Evolutionary conservation across 1,284 basidiomycete genomes (phyloP), one percentile per base, ranked within the genome.

Genomic region (Papiliotrema fonsecae): DNA sequence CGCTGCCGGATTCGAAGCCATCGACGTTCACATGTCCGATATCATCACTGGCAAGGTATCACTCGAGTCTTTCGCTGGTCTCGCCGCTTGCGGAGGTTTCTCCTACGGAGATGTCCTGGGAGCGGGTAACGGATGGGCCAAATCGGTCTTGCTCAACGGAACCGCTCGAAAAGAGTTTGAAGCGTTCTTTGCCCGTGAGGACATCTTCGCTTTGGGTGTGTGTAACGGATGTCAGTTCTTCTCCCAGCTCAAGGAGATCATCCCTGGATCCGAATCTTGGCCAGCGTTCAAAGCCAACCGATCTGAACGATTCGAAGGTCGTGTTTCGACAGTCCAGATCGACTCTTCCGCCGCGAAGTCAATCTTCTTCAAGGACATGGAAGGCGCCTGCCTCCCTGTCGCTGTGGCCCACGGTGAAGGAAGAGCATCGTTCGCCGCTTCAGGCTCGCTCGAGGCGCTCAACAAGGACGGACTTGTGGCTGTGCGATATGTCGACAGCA

Each of bases 151-250:
- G 26, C 81, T 96, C 42, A 86, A 97, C 73, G 75, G 79, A 26
- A 77, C 71, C 2, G 88, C 89, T 2, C 79, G 87, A 26, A 75
- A 70, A 27, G 85, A 92, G 67, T 97, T 98, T 70, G 67, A 76
- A 10, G 73, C 72, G 13, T 98, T 97, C 80, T 96, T 97, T 77
- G 70, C 77, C 39, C 79, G 89, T 37, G 72, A 81, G 16, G 79
- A 86, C 64, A 90, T 89, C 0, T 98, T 97, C 69, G 82, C 88
- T 0, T 79, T 99, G 21, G 96, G 86, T 21, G 91, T 99, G 25
- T 99, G 96, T 77, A 99, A 99, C 69, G 94, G 94, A 6, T 98
- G 94, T 73, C 94, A 99, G 75, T 90, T 97, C 80, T 82, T 98
- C 64, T 86, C 85, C 61, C 85, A 90, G 62, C 80, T 99, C 47